Base-by-base conservation (phyloP, 768 basidiomycete species). In the Lentinula aciculospora region DNA sequence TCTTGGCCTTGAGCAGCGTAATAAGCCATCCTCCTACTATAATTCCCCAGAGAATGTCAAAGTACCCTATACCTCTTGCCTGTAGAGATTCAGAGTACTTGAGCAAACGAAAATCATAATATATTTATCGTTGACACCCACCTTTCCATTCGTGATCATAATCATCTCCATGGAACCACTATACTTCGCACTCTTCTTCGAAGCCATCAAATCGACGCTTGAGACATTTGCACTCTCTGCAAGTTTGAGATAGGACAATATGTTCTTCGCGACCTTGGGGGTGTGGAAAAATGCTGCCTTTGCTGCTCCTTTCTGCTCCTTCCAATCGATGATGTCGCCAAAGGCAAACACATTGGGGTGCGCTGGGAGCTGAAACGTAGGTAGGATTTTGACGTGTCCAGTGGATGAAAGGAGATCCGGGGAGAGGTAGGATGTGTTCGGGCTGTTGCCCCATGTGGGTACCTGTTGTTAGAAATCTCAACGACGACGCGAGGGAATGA, bases 301-400 rank as follows among this genome's bases (percentile, higher is more conserved):
- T 12, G 58, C 66, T 1, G 69, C 66, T 47, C 76, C 84, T 62
- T 87, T 88, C 67, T 87, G 81, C 67, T 88, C 88, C 1, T 69
- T 57, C 74, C 79, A 83, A 37, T 85, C 82, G 59, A 84, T 78
- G 58, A 84, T 75, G 63, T 90, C 88, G 1, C 88, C 88, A 2
- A 70, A 74, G 0, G 87, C 89, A 57, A 85, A 88, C 13, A 89
- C 79, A 58, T 75, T 74, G 4, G 42, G 42, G 19, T 44, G 28
- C n/a, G 23, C 17, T 28, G 40, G 54, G 2, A 89, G 67, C 62
- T 87, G 85, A 37, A 89, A 73, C 0, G 84, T 86, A 2, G 82
- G 75, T 23, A 69, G 65, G 12, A 89, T 76, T 59, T 79, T 81
- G 56, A 88, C 78, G 42, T 63, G 69, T 58, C 69, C 81, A 64